Conservation (phyloP, 1,284 basidiomycete species). For the Malassezia furfur region DNA sequence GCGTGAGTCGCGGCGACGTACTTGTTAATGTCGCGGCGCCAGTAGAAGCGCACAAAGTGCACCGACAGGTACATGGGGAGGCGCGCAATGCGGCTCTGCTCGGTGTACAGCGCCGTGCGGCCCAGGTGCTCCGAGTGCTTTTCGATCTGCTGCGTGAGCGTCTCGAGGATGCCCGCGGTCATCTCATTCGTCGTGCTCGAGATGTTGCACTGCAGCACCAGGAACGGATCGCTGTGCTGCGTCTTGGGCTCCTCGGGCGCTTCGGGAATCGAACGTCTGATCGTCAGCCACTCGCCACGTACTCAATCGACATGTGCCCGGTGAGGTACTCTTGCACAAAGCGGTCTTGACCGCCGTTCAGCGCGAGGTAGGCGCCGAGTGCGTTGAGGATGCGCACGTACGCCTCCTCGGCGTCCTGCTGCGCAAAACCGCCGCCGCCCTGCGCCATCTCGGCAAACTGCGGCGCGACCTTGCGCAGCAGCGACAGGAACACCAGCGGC, state of each 20-base stretch:
- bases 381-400: slow-evolving; percentile 75
- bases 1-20: background rate
- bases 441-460: slow-evolving; percentile 72
- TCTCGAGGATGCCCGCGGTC: slow-evolving; percentile 71
- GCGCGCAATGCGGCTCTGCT: slow-evolving; percentile 70
- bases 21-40: slow-evolving; percentile 79
- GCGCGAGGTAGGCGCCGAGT: slow-evolving; percentile 47
- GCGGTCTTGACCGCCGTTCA: slow-evolving; percentile 18
- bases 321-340: slow-evolving; percentile 80
- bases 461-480: slow-evolving; percentile 69
- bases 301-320: slow-evolving; percentile 69
- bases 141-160: slow-evolving; percentile 72
- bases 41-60: slow-evolving; percentile 91
- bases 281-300: slow-evolving; percentile 51
- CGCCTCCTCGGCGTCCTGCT: slow-evolving; percentile 96
- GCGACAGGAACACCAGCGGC: slow-evolving; percentile 61
- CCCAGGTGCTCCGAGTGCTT: slow-evolving; percentile 72
- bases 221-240: slow-evolving; percentile 61
- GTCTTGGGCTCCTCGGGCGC: slow-evolving; percentile 67
- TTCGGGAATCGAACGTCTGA: slow-evolving; percentile 52
- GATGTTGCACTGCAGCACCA: slow-evolving; percentile 92
- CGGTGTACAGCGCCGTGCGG: slow-evolving; percentile 72
- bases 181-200: slow-evolving; percentile 75
- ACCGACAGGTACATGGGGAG: slow-evolving; percentile 72
- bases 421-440: slow-evolving; percentile 57